Base-by-base conservation (phyloP, 2,329 filamentous ascomycete genomes). In the Sordariomycetes sp. region DNA sequence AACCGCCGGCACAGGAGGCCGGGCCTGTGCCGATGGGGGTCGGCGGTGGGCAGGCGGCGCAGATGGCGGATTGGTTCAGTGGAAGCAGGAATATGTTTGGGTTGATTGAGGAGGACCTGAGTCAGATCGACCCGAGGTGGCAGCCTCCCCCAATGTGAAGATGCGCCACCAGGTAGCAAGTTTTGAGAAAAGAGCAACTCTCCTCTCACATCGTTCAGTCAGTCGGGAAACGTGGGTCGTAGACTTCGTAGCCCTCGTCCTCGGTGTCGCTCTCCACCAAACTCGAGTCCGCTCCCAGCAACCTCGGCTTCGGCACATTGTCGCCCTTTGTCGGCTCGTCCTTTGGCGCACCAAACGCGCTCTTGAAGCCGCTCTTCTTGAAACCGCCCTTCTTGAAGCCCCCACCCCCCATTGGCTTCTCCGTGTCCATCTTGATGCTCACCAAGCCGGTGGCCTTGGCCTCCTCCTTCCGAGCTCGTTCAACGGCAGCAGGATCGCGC, bases 321-420 rank as follows among this genome's bases (percentile, higher is more conserved):
- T 59, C 55, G 16, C 66, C 64, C 20, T 20, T 11, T n/a, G 17
- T 30, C 10, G 9, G 30, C 20, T 33, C 40, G 49, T 36, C 36
- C 55, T 66, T 67, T 2, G 68, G 68, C 2, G 73, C 61, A 5
- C 71, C 70, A 61, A 87, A 84, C 2, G 82, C 82, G 47, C 78
- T 82, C 59, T 86, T 88, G 56, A 88, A 88, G 0, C 84, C 85
- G 2, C 81, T 79, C 51, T 90, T 92, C 59, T 88, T 87, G 51
- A 87, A 87, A 0, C 77, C 78, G 2, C 72, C 72, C 48, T 79
- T 82, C 49, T 79, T 83, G 45, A 80, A 77, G 0, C 75, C 71
- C 0, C 61, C 59, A 25, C 53, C 47, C n/a, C n/a, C n/a, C n/a
- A n/a, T n/a, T n/a, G n/a, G n/a, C n/a, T n/a, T n/a, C 21, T 57